Conservation (phyloP, 1,284 basidiomycete species). For the Schizophyllum commune region DNA sequence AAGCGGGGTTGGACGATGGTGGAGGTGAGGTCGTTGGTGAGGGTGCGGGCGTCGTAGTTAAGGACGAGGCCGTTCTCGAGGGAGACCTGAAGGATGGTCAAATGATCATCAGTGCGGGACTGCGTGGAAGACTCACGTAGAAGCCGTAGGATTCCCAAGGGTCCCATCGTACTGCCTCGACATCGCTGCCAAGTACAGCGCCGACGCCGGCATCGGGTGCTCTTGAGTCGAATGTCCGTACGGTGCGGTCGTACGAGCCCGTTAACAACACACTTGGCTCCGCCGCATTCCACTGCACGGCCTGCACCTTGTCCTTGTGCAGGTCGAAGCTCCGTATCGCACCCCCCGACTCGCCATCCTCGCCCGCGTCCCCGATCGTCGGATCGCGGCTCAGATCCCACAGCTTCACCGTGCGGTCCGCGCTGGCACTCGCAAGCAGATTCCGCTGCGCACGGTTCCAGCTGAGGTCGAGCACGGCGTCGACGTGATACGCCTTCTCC, state of each 20-base stretch:
- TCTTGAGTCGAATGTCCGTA: slow-evolving; percentile 88
- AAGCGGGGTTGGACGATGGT: slow-evolving; percentile 67
- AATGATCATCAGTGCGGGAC: slow-evolving; percentile 3
- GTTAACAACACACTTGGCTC: slow-evolving; percentile 87
- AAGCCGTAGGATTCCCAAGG: slow-evolving; percentile 87
- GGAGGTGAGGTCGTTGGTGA: slow-evolving; percentile 54
- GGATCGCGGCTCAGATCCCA: slow-evolving; percentile 88
- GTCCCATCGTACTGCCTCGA: slow-evolving; percentile 94
- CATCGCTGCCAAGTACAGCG: slow-evolving; percentile 79
- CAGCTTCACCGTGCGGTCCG: slow-evolving; percentile 93
- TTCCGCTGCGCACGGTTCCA: slow-evolving; percentile 92
- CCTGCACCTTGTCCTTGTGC: slow-evolving; percentile 97
- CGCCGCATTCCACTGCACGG: slow-evolving; percentile 89
- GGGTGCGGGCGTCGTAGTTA: slow-evolving; percentile 83
- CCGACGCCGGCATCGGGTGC: slow-evolving; percentile 76
- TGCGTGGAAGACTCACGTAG: slow-evolving; percentile 53
- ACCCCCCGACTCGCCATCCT: slow-evolving; percentile 40
- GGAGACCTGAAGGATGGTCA: slow-evolving; percentile 53
- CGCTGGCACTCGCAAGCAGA: slow-evolving; percentile 86
- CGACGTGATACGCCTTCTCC: slow-evolving; percentile 80
- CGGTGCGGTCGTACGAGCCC: slow-evolving; percentile 91
- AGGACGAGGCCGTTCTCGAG: slow-evolving; percentile 90
- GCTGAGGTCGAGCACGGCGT: slow-evolving; percentile 85
- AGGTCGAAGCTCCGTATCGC: slow-evolving; percentile 83
- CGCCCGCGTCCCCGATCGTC: slow-evolving; percentile 19